Evolutionary conservation across 2,329 filamentous ascomycete genomes (phyloP).

Genomic region (Colletotrichum lini): DNA sequence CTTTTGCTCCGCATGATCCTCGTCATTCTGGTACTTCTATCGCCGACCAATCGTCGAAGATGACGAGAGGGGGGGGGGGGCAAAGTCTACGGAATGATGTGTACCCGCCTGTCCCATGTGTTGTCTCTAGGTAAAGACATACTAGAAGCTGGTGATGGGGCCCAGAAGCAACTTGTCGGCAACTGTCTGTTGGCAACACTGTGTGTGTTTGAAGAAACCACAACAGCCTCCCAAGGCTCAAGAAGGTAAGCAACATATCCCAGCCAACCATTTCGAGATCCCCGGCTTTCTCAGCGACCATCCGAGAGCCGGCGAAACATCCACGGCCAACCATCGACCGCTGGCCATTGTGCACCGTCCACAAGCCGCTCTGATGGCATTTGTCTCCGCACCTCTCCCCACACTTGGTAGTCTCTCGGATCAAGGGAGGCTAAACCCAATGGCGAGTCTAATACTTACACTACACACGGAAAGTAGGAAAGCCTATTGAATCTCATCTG

Average conservation of each 20-base stretch:
- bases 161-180: conserved; percentile 4
- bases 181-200: not conserved
- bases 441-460: not conserved
- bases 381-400: conserved; percentile 9
- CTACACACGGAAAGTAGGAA: not conserved
- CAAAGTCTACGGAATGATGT: not conserved
- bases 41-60: not conserved
- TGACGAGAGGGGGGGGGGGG: not conserved
- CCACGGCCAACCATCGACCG: conserved; percentile 14
- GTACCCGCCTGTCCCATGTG: conserved; percentile 5
- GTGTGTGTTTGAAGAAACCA: not conserved
- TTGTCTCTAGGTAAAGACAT: not conserved
- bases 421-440: not conserved
- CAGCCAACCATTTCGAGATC: conserved; percentile 10
- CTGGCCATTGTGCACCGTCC: conserved; percentile 32
- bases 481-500: conserved; percentile 10
- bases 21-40: conserved; percentile 7
- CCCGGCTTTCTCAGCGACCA: not conserved
- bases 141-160: not conserved
- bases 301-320: conserved; percentile 42
- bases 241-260: not conserved
- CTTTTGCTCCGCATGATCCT: not conserved
- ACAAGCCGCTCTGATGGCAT: conserved; percentile 18
- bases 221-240: conserved; percentile 19
- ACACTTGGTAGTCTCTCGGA: not conserved